Evolutionary conservation across 2,329 filamentous ascomycete genomes (phyloP).

Genomic region (Arthrobotrys pseudoclavata): DNA sequence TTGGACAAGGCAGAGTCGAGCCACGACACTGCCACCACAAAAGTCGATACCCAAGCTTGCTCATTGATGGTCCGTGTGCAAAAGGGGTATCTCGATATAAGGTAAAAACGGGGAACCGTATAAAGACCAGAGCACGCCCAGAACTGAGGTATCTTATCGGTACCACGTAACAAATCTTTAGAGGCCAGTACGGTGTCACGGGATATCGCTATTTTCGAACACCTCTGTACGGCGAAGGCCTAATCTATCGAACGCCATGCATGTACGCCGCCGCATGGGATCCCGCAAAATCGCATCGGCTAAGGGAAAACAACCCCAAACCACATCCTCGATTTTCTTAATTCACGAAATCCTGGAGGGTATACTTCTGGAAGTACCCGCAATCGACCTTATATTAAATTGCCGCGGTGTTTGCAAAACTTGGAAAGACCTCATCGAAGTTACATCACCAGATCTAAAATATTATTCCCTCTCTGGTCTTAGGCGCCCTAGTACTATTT

Average conservation of each 20-base stretch:
- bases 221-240: neutral
- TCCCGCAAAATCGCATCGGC: neutral
- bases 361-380: constrained; percentile 30
- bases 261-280: neutral
- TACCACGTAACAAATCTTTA: neutral
- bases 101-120: neutral
- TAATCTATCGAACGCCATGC: neutral
- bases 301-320: constrained; percentile 2
- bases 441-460: constrained; percentile 25
- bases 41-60: neutral
- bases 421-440: constrained; percentile 33
- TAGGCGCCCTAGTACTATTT: neutral
- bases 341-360: constrained; percentile 31
- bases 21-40: constrained; percentile 10
- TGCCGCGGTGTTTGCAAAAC: constrained; percentile 30
- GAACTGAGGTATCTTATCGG: neutral
- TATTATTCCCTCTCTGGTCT: constrained; percentile 33
- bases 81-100: constrained; percentile 1
- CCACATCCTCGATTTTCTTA: constrained; percentile 12
- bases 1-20: neutral
- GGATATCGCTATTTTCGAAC: neutral
- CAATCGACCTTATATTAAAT: constrained; percentile 27
- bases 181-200: neutral
- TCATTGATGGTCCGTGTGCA: neutral
- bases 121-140: neutral